phyloP scores from a whole-genome alignment of 768 basidiomycete species.

The Tylopilus felleus region DNA sequence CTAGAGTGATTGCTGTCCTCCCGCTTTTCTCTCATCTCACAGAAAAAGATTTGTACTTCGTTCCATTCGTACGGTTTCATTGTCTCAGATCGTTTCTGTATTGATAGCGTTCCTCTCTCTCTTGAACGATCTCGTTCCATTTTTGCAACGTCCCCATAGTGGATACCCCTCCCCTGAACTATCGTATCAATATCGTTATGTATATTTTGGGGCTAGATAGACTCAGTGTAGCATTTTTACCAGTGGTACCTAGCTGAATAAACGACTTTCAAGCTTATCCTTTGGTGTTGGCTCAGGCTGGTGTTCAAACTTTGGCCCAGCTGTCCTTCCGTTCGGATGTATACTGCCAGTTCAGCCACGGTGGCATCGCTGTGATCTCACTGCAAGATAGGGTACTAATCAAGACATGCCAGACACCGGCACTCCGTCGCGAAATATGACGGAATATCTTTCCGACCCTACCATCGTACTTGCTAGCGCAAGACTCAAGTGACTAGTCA shows the following conservation, averaged over 20 bases:
- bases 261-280: no score
- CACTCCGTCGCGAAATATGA: no score
- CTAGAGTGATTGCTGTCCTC: neutral
- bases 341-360: no score
- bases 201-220: slow-evolving; percentile 25
- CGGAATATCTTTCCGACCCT: no score
- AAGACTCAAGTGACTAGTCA: no score
- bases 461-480: no score
- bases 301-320: no score
- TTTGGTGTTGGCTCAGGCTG: no score
- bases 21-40: neutral
- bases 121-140: slow-evolving; percentile 1
- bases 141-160: neutral
- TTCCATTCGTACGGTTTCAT: neutral
- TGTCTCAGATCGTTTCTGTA: slow-evolving; percentile 20
- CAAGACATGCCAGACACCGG: no score
- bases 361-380: no score
- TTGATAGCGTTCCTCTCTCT: slow-evolving; percentile 20
- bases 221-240: slow-evolving; percentile 18
- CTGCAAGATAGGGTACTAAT: no score
- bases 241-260: neutral
- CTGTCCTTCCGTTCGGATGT: no score
- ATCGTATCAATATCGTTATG: slow-evolving; percentile 23
- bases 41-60: neutral
- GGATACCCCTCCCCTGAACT: slow-evolving; percentile 15